Conservation (phyloP, 805 yeast genomes). For the Yarrowia alimentaria region DNA sequence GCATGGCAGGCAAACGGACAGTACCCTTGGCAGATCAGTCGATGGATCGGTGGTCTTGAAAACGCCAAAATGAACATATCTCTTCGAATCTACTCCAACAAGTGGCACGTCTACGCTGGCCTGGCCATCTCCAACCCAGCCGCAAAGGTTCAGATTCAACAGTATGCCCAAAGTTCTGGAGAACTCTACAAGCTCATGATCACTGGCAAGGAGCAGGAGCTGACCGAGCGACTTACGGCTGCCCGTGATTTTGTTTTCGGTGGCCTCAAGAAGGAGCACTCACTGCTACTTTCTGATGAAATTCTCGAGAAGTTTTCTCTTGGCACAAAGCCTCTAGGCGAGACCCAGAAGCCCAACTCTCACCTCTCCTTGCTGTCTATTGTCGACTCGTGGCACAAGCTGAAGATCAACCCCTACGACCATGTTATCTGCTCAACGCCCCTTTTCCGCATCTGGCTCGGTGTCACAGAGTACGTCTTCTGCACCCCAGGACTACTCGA, state of each 20-base stretch:
- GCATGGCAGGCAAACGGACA: constrained; percentile 85
- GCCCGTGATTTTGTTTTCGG: constrained; percentile 81
- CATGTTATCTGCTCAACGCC: constrained; percentile 98
- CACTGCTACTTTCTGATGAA: constrained; percentile 71
- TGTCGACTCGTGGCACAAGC: constrained; percentile 87
- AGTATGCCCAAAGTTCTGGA: constrained; percentile 80
- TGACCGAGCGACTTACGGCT: constrained; percentile 54
- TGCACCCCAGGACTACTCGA: constrained; percentile 82
- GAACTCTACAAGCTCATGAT: constrained; percentile 83
- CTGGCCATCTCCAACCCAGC: constrained; percentile 93
- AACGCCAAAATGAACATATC: constrained; percentile 95
- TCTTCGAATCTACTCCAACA: constrained; percentile 82
- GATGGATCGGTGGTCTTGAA: constrained; percentile 92
- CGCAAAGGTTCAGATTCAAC: constrained; percentile 87
- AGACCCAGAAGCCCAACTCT: constrained; percentile 66
- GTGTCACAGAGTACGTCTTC: constrained; percentile 89
- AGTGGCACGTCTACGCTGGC: constrained; percentile 99
- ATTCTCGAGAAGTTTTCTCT: constrained; percentile 77
- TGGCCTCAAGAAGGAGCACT: constrained; percentile 51
- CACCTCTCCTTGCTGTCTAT: constrained; percentile 86
- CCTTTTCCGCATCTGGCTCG: constrained; percentile 82
- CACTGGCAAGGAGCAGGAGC: constrained; percentile 58
- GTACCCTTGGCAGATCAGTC: constrained; percentile 84
- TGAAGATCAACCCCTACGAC: constrained; percentile 88
- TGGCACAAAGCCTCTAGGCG: constrained; percentile 63